phyloP scores from a whole-genome alignment of 1,284 basidiomycete species.

The Cryptococcus sp. region DNA sequence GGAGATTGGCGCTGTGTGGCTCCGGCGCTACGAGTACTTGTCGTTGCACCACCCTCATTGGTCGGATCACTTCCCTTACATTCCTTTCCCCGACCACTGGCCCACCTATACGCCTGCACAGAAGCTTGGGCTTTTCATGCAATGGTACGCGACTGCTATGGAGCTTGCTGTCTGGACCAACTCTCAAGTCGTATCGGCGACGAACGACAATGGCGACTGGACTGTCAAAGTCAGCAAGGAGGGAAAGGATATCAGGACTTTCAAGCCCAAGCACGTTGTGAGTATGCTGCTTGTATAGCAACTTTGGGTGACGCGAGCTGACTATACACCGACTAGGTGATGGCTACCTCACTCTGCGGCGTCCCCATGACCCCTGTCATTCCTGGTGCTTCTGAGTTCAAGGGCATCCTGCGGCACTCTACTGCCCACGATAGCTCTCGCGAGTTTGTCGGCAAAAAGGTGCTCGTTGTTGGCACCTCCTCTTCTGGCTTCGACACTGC shows the following conservation, averaged over 20 bases:
- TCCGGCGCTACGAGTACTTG: conserved; percentile 61
- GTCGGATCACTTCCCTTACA: conserved; percentile 55
- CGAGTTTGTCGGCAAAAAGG: conserved; percentile 62
- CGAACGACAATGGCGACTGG: conserved; percentile 58
- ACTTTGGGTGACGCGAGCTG: neutral
- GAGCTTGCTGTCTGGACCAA: conserved; percentile 50
- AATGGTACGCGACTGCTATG: conserved; percentile 40
- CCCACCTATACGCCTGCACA: conserved; percentile 64
- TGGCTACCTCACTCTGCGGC: conserved; percentile 36
- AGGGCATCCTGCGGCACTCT: conserved; percentile 61
- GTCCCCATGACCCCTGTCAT: conserved; percentile 24
- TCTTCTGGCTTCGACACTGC: conserved; percentile 60
- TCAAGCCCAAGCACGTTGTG: conserved; percentile 54
- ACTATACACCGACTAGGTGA: conserved; percentile 14
- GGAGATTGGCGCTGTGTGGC: conserved; percentile 53
- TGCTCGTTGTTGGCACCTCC: conserved; percentile 63
- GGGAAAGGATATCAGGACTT: conserved; percentile 49
- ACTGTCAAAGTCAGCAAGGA: conserved; percentile 57
- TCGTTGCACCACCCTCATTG: conserved; percentile 66
- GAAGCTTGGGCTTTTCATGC: conserved; percentile 40
- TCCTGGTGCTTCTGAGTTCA: conserved; percentile 55
- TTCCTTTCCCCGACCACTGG: conserved; percentile 58
- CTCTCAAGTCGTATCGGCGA: conserved; percentile 54
- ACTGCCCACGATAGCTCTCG: conserved; percentile 57
- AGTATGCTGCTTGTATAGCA: neutral